phyloP scores from a whole-genome alignment of 768 basidiomycete genomes.

The Mycena vulgaris region DNA sequence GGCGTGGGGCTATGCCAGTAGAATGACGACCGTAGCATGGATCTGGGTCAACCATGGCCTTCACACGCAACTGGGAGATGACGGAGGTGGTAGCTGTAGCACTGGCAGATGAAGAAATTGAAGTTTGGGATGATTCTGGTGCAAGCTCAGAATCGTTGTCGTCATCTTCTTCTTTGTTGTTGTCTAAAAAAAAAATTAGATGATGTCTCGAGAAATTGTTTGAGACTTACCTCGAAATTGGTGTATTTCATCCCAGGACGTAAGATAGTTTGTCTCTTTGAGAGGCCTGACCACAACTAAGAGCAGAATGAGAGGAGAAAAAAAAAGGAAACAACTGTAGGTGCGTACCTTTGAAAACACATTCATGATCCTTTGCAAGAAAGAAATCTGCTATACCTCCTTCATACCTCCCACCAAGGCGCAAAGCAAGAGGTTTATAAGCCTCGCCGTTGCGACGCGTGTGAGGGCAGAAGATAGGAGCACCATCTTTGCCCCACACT shows the following conservation, averaged over 20 bases:
- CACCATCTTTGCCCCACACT: background rate
- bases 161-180: too few relatives aligned
- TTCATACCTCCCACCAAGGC: background rate
- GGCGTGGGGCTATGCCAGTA: too few relatives aligned
- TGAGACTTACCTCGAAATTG: background rate
- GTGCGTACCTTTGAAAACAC: background rate
- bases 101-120: too few relatives aligned
- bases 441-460: background rate
- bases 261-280: background rate
- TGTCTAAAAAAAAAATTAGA: too few relatives aligned
- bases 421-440: background rate
- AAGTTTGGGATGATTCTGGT: too few relatives aligned
- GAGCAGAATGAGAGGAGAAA: too few relatives aligned
- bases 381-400: conserved; percentile 1
- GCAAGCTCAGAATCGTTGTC: too few relatives aligned
- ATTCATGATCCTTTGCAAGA: background rate
- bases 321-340: background rate
- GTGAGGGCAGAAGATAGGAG: conserved; percentile 11
- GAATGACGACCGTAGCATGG: too few relatives aligned
- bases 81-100: too few relatives aligned
- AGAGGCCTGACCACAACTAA: conserved; percentile 6
- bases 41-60: too few relatives aligned
- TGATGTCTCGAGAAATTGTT: too few relatives aligned
- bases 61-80: too few relatives aligned
- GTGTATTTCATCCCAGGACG: background rate